Percentiles rank a stretch among this genome's conserved stretches.
phyloP scores from a whole-genome alignment of 306 rosid genomes.

The Acacia confusa region DNA sequence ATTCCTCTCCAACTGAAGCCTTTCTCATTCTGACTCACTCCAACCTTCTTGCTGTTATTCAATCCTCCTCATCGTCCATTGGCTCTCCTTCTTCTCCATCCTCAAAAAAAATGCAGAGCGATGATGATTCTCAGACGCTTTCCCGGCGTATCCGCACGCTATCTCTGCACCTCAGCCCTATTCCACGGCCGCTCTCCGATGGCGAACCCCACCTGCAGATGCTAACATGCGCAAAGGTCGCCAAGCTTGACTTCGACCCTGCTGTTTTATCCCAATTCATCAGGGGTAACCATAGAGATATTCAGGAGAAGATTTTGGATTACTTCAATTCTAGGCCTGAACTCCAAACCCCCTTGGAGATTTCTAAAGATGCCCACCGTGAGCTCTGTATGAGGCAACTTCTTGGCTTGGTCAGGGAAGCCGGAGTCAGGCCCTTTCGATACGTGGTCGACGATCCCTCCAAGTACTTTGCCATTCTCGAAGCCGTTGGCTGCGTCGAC shows the following conservation, averaged over 20 bases:
- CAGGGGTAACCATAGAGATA: conserved; percentile 68
- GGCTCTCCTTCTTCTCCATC: not conserved
- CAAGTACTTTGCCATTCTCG: conserved; percentile 69
- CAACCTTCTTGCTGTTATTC: not conserved
- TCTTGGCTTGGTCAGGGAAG: conserved; percentile 68
- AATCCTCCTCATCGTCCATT: not conserved
- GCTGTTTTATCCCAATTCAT: conserved; percentile 42
- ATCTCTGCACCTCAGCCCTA: conserved; percentile 58
- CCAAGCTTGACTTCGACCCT: conserved; percentile 49
- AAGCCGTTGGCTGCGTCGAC: conserved; percentile 84
- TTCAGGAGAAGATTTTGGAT: conserved; percentile 63
- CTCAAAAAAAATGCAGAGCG: conserved; percentile 13
- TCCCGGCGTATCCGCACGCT: conserved; percentile 62
- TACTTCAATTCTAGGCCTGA: conserved; percentile 70
- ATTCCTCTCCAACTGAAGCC: not conserved
- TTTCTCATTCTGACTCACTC: not conserved
- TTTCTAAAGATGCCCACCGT: conserved; percentile 70
- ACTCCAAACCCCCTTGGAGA: conserved; percentile 84
- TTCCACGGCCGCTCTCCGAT: not conserved
- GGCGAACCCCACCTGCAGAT: conserved; percentile 28
- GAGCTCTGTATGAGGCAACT: conserved; percentile 84
- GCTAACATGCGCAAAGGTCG: conserved; percentile 43
- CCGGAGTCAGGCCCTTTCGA: conserved; percentile 65
- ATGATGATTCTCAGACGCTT: conserved; percentile 36
- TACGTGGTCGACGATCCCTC: conserved; percentile 64